Percentiles rank a stretch among this genome's conserved stretches.
phyloP scores from a whole-genome alignment of 495 filamentous ascomycete species.

The Sphaerosporella brunnea region DNA sequence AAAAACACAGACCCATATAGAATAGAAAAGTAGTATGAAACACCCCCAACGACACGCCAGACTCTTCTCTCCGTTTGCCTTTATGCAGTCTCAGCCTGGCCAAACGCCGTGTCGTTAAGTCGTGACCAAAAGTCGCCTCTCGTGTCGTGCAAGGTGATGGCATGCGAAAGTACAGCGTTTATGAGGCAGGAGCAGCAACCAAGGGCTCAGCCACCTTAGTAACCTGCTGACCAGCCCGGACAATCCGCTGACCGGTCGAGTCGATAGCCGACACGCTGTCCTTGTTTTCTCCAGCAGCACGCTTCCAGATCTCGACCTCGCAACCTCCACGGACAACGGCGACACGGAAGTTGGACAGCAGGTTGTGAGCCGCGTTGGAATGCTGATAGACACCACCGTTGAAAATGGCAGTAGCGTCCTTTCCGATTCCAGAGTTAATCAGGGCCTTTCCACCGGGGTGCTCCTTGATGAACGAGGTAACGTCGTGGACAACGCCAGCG shows the following conservation, averaged over 20 bases:
- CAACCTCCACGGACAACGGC: constrained; percentile 91
- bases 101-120: no score
- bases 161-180: no score
- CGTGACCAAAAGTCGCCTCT: no score
- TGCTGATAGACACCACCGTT: constrained; percentile 98
- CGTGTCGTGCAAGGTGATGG: no score
- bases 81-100: no score
- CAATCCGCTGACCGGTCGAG: constrained; percentile 59
- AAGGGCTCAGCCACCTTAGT: constrained; percentile 65
- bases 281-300: constrained; percentile 76
- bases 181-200: constrained; percentile 45
- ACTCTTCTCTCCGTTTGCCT: no score
- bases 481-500: constrained; percentile 91
- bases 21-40: no score
- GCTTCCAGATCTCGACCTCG: constrained; percentile 99
- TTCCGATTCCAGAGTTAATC: constrained; percentile 82
- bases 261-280: constrained; percentile 66
- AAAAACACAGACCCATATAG: no score
- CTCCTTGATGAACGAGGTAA: constrained; percentile 84
- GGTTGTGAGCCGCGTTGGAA: constrained; percentile 94
- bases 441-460: constrained; percentile 94
- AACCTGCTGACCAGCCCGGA: constrained; percentile 77
- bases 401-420: constrained; percentile 97
- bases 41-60: no score
- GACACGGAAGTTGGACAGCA: constrained; percentile 88